These are phyloP conservation scores for Podila epicladia DNA, from an alignment of 192 early-diverging fungal genomes.

Conservation along the genomic window DNA sequence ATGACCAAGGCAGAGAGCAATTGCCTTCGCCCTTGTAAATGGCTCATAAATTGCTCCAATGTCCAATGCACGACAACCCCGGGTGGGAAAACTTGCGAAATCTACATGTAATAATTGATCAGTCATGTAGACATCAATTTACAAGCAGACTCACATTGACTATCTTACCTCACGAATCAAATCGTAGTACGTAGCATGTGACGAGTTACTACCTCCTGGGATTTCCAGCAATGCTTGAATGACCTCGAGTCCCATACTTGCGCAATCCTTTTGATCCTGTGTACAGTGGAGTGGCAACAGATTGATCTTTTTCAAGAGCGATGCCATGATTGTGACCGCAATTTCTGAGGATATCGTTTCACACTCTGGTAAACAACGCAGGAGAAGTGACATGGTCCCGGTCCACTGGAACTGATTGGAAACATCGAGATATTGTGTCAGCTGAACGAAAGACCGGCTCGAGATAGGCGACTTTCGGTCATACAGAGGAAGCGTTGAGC, in stretches of 20 bases:
- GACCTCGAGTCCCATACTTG: conserved; percentile 59
- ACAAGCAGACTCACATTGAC: not conserved
- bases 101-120: conserved; percentile 33
- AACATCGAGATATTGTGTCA: conserved; percentile 49
- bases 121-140: no score
- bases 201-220: conserved; percentile 53
- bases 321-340: conserved; percentile 59
- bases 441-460: conserved; percentile 34
- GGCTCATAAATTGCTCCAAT: conserved; percentile 64
- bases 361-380: conserved; percentile 51
- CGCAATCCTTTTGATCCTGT: conserved; percentile 54
- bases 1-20: conserved; percentile 63
- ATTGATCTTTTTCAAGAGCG: conserved; percentile 61
- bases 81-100: conserved; percentile 61
- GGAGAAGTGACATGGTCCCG: conserved; percentile 56
- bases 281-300: conserved; percentile 53
- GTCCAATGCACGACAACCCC: conserved; percentile 68
- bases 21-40: conserved; percentile 61
- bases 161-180: conserved; percentile 60
- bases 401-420: conserved; percentile 58
- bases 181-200: conserved; percentile 63
- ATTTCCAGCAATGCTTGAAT: conserved; percentile 59
- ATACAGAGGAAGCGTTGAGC: conserved; percentile 34
- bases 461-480: conserved; percentile 46
- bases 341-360: conserved; percentile 54